Base-by-base conservation (phyloP, 257 asterid species). In the Solanum ossicruentum region DNA sequence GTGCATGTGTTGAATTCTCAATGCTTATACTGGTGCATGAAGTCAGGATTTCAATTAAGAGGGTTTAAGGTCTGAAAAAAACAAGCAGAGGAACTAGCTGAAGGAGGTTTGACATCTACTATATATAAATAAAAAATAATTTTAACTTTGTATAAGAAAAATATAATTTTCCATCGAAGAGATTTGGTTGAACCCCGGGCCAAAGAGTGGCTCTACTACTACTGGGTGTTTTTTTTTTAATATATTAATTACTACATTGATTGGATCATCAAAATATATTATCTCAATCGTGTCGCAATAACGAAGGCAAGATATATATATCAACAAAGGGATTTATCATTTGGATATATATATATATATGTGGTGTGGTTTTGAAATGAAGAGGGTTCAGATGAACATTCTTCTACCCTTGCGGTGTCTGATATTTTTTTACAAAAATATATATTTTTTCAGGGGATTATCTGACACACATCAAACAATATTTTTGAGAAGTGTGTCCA, bases 391-490 rank as follows among this genome's bases (percentile, higher is more conserved):
- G 10, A 26, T 26, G 20, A 65, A 65, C 43, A 65, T 26, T 0
- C 39, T 65, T 65, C 11, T 12, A 4, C 8, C 2, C 5, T 7
- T 65, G 11, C 8, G 7, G 0, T 66, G 47, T 66, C 11, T 18
- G 23, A 32, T 67, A 36, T 36, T 36, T 36, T 49, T 12, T 66
- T 5, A 8, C 10, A 32, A 57, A 16, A 12, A 0, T 16, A 18
- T 1, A 36, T 16, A 16, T 20, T 5, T 32, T 32, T 36, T 36
- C 7, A 1, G 8, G 16, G 8, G 23, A 67, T 16, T 10, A 36
- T 36, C 13, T 3, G 1, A 16, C 13, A 32, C 1, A 16, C 6
- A 28, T 65, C 70, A 0, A 7, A 6, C 0, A 0, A 0, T 36
- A 39, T 12, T 17, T 67, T 69, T 17, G 0, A 69, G 39, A 5